Percentiles rank a stretch among this genome's conserved stretches.
Evolutionary conservation across 345 rosid species (phyloP).

Genomic region (Eutrema heterophyllum): DNA sequence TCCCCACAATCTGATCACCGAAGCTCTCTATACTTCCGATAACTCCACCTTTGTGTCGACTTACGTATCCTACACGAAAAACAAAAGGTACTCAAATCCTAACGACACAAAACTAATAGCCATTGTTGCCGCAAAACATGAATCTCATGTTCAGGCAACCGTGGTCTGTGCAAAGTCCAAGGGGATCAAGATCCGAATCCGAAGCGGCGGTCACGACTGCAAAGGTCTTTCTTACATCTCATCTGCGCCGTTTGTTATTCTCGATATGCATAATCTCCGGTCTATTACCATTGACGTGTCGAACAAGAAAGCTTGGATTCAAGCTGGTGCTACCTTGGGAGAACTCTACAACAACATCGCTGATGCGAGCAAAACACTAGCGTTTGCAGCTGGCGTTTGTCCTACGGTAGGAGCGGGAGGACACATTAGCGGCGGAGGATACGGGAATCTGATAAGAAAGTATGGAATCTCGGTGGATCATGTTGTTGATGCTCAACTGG

Average conservation of each 20-base stretch:
- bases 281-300: conserved; percentile 35
- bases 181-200: conserved; percentile 20
- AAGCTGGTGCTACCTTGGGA: conserved; percentile 52
- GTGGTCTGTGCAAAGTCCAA: conserved; percentile 29
- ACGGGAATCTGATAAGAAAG: conserved; percentile 52
- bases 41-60: conserved; percentile 14
- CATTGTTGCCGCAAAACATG: conserved; percentile 27
- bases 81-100: conserved; percentile 21
- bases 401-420: conserved; percentile 44
- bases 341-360: conserved; percentile 46
- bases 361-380: conserved; percentile 37
- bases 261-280: conserved; percentile 46
- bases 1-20: neutral
- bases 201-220: conserved; percentile 38
- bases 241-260: conserved; percentile 16
- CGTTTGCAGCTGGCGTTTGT: conserved; percentile 46
- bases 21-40: neutral
- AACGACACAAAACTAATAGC: conserved; percentile 15
- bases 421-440: conserved; percentile 52
- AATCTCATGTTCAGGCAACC: conserved; percentile 33
- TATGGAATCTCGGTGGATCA: conserved; percentile 50
- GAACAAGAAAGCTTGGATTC: conserved; percentile 40
- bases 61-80: conserved; percentile 22
- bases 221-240: conserved; percentile 33
- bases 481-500: conserved; percentile 45